phyloP scores from a whole-genome alignment of 768 basidiomycete species.

The Rhizopogon sp. region DNA sequence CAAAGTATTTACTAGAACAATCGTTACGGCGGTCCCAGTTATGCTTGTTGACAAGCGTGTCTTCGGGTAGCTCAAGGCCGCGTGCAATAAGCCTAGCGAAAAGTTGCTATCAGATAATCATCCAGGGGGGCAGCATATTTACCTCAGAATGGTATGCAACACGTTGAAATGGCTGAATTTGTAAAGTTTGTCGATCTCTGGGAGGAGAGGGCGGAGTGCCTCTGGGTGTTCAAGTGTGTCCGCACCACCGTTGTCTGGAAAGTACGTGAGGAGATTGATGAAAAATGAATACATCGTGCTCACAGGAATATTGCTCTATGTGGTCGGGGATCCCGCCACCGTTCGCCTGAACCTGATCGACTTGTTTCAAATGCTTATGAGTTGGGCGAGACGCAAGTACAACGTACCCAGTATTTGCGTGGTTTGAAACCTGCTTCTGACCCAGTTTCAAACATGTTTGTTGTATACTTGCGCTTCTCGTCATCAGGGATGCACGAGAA shows the following conservation, averaged over 20 bases:
- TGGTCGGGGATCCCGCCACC: slow-evolving; percentile 59
- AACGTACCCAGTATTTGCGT: slow-evolving; percentile 42
- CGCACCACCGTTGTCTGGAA: slow-evolving; percentile 39
- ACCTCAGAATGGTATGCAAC: slow-evolving; percentile 21
- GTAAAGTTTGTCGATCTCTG: slow-evolving; percentile 22
- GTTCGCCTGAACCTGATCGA: slow-evolving; percentile 39
- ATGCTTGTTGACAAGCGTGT: slow-evolving; percentile 36
- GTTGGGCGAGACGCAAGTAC: neutral
- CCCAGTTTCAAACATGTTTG: slow-evolving; percentile 35
- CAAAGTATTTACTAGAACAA: no score
- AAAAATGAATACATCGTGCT: slow-evolving; percentile 7
- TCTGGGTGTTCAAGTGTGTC: slow-evolving; percentile 22
- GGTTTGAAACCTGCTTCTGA: slow-evolving; percentile 51
- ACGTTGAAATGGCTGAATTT: slow-evolving; percentile 23
- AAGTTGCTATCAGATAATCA: neutral
- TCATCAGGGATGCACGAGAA: slow-evolving; percentile 35
- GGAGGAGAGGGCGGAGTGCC: slow-evolving; percentile 22
- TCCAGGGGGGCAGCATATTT: neutral
- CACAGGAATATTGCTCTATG: slow-evolving; percentile 59
- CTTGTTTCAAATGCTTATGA: neutral
- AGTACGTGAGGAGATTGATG: neutral
- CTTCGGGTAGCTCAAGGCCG: slow-evolving; percentile 41
- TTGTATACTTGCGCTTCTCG: slow-evolving; percentile 38
- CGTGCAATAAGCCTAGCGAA: slow-evolving; percentile 33
- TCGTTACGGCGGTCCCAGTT: slow-evolving; percentile 7